Base-by-base conservation (phyloP, 2,329 filamentous ascomycete species). In the Penicillium italicum region DNA sequence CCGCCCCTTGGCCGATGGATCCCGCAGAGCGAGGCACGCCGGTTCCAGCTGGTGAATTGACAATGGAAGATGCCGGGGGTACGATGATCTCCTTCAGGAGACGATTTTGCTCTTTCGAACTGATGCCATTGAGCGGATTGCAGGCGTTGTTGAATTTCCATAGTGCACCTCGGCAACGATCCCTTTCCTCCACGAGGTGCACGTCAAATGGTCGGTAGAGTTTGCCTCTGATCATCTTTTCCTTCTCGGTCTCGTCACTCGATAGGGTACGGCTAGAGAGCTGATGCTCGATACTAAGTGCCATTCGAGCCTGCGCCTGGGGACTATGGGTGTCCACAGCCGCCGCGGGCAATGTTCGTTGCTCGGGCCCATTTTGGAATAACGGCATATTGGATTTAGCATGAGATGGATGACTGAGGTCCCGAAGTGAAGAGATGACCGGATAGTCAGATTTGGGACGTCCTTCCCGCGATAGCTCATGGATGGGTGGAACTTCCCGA, bases 61-160 rank as follows among this genome's bases (percentile, higher is more conserved):
- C 49, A 18, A 59, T 58, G 10, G 67, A 63, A 49, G 45, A 61
- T 5, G 65, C 57, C 7, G 70, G 66, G 9, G 72, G 74, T 26
- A 74, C 69, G 12, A 77, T 61, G 34, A 74, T 58, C 47, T 76
- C 72, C 47, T 72, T 72, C 14, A 76, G 59, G 2, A 76, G 61
- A 11, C 73, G 72, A 46, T 66, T 72, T 52, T 74, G 73, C 49
- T 77, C 74, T 37, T 74, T 74, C 12, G 75, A 72, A 28, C 87
- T 89, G 6, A 92, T 83, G 5, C 87, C 88, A 37, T 85, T 83
- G 52, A 85, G 84, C 1, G 89, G 87, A 64, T 91, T 91, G 30
- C 84, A 87, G 18, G 89, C 87, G 71, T 88, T 90, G 74, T 97
- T 97, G 77, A 94, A 97, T 48, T 86, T 81, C 82, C 88, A 92